Conservation (phyloP, 257 asterid species). For the Fraxinus cuspidata region DNA sequence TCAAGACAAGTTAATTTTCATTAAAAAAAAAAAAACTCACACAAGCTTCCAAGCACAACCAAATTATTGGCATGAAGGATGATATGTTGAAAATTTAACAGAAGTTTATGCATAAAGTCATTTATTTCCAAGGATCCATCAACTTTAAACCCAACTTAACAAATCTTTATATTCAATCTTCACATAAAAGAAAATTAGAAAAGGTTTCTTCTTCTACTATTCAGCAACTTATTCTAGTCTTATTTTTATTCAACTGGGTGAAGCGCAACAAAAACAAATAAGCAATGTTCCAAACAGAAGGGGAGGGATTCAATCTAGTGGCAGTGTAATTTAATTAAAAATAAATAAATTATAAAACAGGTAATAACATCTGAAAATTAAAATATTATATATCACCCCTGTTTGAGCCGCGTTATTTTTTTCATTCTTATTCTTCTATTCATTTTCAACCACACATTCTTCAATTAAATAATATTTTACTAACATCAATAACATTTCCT, state of each 20-base stretch:
- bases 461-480: too few relatives aligned
- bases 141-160: neutral
- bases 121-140: neutral
- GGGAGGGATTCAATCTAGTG: too few relatives aligned
- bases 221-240: neutral
- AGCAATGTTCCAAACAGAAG: neutral
- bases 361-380: too few relatives aligned
- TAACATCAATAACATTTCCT: too few relatives aligned
- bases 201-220: neutral
- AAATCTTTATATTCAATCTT: neutral
- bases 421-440: too few relatives aligned
- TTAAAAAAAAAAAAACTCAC: neutral
- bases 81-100: neutral
- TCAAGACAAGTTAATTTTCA: neutral
- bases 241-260: neutral
- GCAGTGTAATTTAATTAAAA: too few relatives aligned
- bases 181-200: neutral
- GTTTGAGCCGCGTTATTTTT: too few relatives aligned
- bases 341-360: too few relatives aligned
- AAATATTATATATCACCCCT: too few relatives aligned
- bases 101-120: neutral
- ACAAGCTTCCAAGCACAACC: neutral
- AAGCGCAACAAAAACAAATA: neutral
- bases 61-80: neutral
- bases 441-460: too few relatives aligned